phyloP scores from a whole-genome alignment of 2,329 filamentous ascomycete species.

The Triangularia setosa region DNA sequence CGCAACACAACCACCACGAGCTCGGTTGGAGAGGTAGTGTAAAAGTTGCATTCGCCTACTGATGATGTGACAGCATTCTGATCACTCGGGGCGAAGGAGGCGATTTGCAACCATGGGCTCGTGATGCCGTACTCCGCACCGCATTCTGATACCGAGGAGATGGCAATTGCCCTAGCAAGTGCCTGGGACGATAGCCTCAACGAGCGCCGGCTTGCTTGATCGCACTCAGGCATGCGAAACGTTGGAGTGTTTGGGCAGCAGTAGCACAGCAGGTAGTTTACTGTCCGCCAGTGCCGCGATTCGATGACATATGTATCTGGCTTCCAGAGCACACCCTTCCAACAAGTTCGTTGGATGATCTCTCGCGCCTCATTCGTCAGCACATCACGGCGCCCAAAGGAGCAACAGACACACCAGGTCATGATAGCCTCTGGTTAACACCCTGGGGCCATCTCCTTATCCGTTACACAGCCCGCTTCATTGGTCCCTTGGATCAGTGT shows the following conservation, averaged over 20 bases:
- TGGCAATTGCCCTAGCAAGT: background rate
- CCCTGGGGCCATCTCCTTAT: background rate
- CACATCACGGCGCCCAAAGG: background rate
- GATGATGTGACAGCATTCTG: background rate
- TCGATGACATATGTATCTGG: background rate
- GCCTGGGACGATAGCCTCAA: background rate
- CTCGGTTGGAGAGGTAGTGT: no score
- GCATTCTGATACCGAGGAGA: background rate
- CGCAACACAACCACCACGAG: background rate
- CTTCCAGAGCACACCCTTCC: background rate
- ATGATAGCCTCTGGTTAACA: slow-evolving; percentile 1
- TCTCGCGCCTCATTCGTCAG: slow-evolving; percentile 10
- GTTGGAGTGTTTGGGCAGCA: background rate
- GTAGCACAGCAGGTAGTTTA: background rate
- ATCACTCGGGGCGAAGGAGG: background rate
- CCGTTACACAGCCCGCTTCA: slow-evolving; percentile 4
- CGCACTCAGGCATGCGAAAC: background rate
- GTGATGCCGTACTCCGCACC: background rate
- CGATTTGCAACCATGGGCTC: background rate
- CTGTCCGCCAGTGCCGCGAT: background rate
- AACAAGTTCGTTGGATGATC: background rate
- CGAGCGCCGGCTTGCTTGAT: background rate
- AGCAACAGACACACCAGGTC: background rate
- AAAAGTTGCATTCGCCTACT: background rate
- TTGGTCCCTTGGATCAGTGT: background rate